phyloP scores from a whole-genome alignment of 2,329 filamentous ascomycete genomes.

The Botrytis galanthina region DNA sequence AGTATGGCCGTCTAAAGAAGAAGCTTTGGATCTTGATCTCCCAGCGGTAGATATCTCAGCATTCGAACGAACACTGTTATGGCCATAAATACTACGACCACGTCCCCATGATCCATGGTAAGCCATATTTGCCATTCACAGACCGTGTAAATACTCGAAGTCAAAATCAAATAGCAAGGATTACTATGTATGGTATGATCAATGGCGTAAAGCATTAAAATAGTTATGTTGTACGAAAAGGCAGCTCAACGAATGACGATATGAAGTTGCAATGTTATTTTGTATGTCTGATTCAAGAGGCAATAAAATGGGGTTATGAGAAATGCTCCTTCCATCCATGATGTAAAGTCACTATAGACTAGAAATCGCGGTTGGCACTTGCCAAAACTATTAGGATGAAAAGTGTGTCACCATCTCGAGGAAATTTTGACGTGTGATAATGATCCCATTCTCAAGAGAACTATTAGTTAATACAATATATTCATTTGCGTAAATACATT shows the following conservation, averaged over 20 bases:
- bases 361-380: conserved; percentile 12
- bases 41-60: not conserved
- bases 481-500: not conserved
- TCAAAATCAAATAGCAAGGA: conserved; percentile 10
- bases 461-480: no score
- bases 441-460: not conserved
- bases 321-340: not conserved
- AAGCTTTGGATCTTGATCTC: conserved; percentile 12
- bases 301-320: not conserved
- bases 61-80: not conserved
- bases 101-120: conserved; percentile 14
- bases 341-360: not conserved
- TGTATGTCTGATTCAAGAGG: not conserved
- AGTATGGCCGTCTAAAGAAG: not conserved
- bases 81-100: conserved; percentile 3
- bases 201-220: not conserved
- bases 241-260: conserved; percentile 1
- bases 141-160: conserved; percentile 5
- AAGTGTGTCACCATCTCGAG: not conserved
- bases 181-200: conserved; percentile 6
- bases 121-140: not conserved
- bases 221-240: conserved; percentile 11
- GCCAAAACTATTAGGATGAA: not conserved
- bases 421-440: not conserved
- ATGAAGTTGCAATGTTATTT: not conserved